Evolutionary conservation across 345 rosid species (phyloP).

Genomic region (Gossypium longicalyx): DNA sequence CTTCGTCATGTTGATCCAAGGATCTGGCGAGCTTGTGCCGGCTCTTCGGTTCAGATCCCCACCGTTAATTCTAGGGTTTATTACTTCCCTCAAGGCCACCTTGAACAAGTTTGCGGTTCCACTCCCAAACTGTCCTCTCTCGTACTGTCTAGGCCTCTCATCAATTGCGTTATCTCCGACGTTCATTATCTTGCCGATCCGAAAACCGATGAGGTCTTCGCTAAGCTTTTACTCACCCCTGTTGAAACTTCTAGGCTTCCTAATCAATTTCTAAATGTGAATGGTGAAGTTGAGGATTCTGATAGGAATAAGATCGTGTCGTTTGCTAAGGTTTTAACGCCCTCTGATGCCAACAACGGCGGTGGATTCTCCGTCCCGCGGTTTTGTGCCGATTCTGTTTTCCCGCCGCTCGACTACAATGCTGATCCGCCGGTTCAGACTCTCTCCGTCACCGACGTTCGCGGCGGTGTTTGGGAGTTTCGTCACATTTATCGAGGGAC

Average conservation of each 20-base stretch:
- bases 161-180: conserved; percentile 47
- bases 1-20: conserved; percentile 43
- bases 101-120: conserved; percentile 49
- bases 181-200: conserved; percentile 66
- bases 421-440: conserved; percentile 81
- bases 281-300: conserved; percentile 22
- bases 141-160: conserved; percentile 24
- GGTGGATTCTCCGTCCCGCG: conserved; percentile 96
- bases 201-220: conserved; percentile 69
- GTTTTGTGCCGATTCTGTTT: conserved; percentile 78
- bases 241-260: conserved; percentile 20
- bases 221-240: conserved; percentile 37
- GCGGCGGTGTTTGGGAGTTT: conserved; percentile 66
- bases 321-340: conserved; percentile 68
- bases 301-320: conserved; percentile 41
- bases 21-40: conserved; percentile 87
- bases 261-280: conserved; percentile 2
- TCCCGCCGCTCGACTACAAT: conserved; percentile 63
- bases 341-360: conserved; percentile 90
- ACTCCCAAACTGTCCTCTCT: conserved; percentile 23
- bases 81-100: conserved; percentile 83
- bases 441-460: conserved; percentile 58
- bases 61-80: conserved; percentile 60
- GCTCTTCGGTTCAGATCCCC: conserved; percentile 60
- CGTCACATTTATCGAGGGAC: conserved; percentile 87